Evolutionary conservation across 495 filamentous ascomycete species (phyloP).

Genomic region (Recurvomyces mirabilis): DNA sequence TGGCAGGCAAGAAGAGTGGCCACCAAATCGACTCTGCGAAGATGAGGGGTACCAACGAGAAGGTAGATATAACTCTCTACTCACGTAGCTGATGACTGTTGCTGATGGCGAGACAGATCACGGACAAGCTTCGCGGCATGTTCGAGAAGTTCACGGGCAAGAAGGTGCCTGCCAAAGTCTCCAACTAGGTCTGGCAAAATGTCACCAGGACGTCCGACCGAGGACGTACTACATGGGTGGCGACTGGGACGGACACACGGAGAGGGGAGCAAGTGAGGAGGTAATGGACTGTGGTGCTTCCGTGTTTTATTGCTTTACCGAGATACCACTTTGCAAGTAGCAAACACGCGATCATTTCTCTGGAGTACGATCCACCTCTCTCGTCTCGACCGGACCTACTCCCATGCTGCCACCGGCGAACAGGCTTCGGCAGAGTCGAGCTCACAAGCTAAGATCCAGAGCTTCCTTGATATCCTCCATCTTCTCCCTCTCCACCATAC

Average conservation of each 20-base stretch:
- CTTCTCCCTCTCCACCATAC: slow-evolving; percentile 19
- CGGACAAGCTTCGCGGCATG: slow-evolving; percentile 12
- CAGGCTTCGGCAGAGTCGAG: not conserved
- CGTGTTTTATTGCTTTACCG: slow-evolving; percentile 1
- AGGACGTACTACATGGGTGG: no score
- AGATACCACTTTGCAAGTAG: slow-evolving; percentile 10
- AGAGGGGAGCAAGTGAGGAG: no score
- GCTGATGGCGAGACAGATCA: no score
- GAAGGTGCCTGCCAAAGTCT: slow-evolving; percentile 15
- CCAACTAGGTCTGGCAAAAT: no score
- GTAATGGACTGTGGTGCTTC: slow-evolving; percentile 1
- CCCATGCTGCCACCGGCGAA: not conserved
- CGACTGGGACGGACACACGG: no score
- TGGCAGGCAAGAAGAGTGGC: not conserved
- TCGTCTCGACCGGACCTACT: no score
- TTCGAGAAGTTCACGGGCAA: slow-evolving; percentile 19
- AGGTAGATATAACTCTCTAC: not conserved
- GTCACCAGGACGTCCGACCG: no score
- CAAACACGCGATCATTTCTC: no score
- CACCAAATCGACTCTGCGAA: slow-evolving; percentile 4
- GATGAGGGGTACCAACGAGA: slow-evolving; percentile 13
- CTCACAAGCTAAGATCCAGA: slow-evolving; percentile 17
- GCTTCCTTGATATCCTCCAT: slow-evolving; percentile 21
- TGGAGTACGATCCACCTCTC: no score
- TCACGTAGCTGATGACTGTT: no score